phyloP scores from a whole-genome alignment of 2,329 filamentous ascomycete genomes.

The Ophiostoma angusticollis region DNA sequence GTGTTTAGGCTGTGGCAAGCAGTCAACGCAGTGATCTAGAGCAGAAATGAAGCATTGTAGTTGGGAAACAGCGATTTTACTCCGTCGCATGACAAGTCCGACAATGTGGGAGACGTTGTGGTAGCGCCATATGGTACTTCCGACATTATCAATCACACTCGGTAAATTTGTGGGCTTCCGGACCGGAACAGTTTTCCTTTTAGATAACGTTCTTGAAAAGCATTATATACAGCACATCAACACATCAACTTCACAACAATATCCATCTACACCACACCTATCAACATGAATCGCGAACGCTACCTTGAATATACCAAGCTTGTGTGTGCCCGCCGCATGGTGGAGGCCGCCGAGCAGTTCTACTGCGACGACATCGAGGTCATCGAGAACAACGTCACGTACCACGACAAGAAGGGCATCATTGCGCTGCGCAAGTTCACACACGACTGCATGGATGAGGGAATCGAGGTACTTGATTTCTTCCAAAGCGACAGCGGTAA shows the following conservation, averaged over 20 bases:
- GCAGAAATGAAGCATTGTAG: too few relatives aligned
- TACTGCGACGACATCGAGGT: neutral
- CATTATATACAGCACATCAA: too few relatives aligned
- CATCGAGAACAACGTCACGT: neutral
- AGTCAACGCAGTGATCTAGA: slow-evolving; percentile 24
- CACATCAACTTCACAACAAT: too few relatives aligned
- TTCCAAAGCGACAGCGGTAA: neutral
- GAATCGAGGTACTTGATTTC: neutral
- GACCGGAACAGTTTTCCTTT: too few relatives aligned
- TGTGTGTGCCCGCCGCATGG: slow-evolving; percentile 1
- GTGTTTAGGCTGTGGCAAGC: slow-evolving; percentile 25
- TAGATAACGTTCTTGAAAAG: too few relatives aligned
- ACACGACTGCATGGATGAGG: neutral
- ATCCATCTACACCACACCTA: too few relatives aligned
- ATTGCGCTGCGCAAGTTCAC: neutral
- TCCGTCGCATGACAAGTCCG: too few relatives aligned
- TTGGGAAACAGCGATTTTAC: too few relatives aligned
- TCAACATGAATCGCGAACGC: neutral
- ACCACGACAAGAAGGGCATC: neutral
- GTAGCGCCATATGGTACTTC: too few relatives aligned
- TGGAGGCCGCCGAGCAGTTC: neutral
- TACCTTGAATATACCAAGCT: neutral
- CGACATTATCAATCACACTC: too few relatives aligned
- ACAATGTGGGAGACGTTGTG: too few relatives aligned
- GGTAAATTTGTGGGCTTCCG: too few relatives aligned